phyloP scores from a whole-genome alignment of 202 grass and related monocot species.

The Bolboschoenoplectus hybrid region DNA sequence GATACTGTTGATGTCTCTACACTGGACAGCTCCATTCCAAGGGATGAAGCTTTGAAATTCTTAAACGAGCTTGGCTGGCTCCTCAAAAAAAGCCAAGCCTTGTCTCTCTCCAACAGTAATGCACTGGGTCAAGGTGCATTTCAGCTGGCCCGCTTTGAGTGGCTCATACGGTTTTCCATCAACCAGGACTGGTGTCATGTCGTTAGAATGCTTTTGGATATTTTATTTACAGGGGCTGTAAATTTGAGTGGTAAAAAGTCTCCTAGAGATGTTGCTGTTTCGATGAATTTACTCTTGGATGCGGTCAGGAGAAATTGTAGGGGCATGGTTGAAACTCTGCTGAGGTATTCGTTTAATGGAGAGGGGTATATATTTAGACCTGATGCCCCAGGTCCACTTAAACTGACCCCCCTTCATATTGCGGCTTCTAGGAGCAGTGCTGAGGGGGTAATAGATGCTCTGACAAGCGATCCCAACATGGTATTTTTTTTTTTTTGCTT shows the following conservation, averaged over 20 bases:
- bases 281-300: slow-evolving; percentile 74
- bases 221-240: slow-evolving; percentile 76
- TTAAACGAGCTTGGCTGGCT: slow-evolving; percentile 95
- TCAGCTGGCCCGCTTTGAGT: slow-evolving; percentile 66
- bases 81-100: slow-evolving; percentile 61
- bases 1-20: slow-evolving; percentile 57
- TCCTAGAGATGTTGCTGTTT: slow-evolving; percentile 66
- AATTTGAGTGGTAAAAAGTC: slow-evolving; percentile 60
- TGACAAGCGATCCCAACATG: slow-evolving; percentile 81
- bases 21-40: slow-evolving; percentile 45
- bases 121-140: slow-evolving; percentile 44
- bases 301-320: slow-evolving; percentile 68
- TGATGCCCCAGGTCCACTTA: slow-evolving; percentile 61
- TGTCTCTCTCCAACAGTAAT: slow-evolving; percentile 44
- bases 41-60: slow-evolving; percentile 81
- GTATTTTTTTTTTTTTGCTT: slow-evolving; percentile 54
- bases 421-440: slow-evolving; percentile 66
- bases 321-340: slow-evolving; percentile 65
- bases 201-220: slow-evolving; percentile 74
- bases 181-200: slow-evolving; percentile 83
- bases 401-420: slow-evolving; percentile 85
- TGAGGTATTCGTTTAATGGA: slow-evolving; percentile 55
- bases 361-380: slow-evolving; percentile 72
- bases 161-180: slow-evolving; percentile 76
- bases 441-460: slow-evolving; percentile 77